Evolutionary conservation across 192 early-diverging fungal genomes (phyloP).

Genomic region (Coemansia sp.): DNA sequence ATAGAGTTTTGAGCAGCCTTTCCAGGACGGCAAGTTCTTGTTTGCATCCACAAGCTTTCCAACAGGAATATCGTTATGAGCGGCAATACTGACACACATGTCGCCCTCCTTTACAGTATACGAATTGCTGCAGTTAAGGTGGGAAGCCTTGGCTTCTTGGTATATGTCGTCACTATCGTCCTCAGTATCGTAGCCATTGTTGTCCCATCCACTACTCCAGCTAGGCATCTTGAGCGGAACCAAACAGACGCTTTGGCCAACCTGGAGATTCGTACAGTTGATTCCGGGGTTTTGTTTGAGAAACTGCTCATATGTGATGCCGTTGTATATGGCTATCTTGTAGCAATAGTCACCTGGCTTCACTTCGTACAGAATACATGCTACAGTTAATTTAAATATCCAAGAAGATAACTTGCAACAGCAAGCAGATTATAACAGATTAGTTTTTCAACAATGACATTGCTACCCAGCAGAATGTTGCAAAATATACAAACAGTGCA

Average conservation of each 20-base stretch:
- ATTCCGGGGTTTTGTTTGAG: conserved; percentile 45
- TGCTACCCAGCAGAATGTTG: neutral
- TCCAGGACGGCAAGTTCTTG: conserved; percentile 14
- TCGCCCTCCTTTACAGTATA: conserved; percentile 43
- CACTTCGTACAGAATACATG: conserved; percentile 48
- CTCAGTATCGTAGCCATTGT: neutral
- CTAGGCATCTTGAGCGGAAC: conserved; percentile 17
- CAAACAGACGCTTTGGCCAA: conserved; percentile 41
- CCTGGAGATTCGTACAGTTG: conserved; percentile 25
- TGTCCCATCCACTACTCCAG: conserved; percentile 8
- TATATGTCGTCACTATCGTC: neutral
- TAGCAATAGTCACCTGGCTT: conserved; percentile 50
- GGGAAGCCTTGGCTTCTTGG: neutral
- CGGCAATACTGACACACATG: conserved; percentile 37
- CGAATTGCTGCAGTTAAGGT: conserved; percentile 9
- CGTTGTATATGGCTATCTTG: conserved; percentile 39
- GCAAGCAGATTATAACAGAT: neutral
- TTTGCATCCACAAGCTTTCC: conserved; percentile 23
- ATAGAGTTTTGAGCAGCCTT: conserved; percentile 26
- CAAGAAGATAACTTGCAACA: neutral
- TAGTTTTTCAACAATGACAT: neutral
- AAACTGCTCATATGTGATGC: conserved; percentile 40
- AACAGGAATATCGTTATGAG: conserved; percentile 15
- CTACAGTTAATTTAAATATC: conserved; percentile 7
- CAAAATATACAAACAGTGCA: neutral